Percentiles rank a stretch among this genome's conserved stretches.
These are phyloP conservation scores for Tetrastigma voinierianum DNA, from an alignment of 164 flowering plant species.

Conservation along the genomic window DNA sequence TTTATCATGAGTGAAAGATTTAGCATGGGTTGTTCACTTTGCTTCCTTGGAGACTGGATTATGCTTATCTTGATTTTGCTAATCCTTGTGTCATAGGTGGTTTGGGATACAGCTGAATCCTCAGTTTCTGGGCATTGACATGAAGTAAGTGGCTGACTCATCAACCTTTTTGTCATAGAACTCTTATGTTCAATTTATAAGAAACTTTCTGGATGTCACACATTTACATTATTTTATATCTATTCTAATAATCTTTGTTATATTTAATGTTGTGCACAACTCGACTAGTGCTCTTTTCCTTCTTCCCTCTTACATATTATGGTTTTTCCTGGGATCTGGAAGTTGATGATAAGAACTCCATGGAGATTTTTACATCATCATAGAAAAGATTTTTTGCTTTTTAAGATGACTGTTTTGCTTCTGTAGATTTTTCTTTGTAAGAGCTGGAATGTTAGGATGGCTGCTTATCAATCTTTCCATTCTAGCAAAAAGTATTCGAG, in stretches of 20 bases:
- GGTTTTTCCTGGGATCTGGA: not conserved
- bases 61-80: constrained; percentile 10
- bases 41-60: not conserved
- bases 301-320: not conserved
- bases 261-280: not conserved
- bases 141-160: constrained; percentile 64
- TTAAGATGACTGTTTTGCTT: constrained; percentile 10
- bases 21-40: not conserved
- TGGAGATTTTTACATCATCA: not conserved
- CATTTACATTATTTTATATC: no score
- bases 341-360: not conserved
- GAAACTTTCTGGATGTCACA: not conserved
- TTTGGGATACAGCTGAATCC: constrained; percentile 98
- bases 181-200: not conserved
- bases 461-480: constrained; percentile 90
- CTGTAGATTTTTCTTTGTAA: constrained; percentile 92
- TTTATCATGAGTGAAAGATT: not conserved
- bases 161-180: constrained; percentile 5
- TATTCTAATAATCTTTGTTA: no score
- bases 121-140: constrained; percentile 83
- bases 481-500: constrained; percentile 68
- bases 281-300: not conserved
- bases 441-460: constrained; percentile 99
- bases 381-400: not conserved
- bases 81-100: constrained; percentile 69